Base-by-base conservation (phyloP, 352 stramenopile genomes). In the Porosira glacialis region DNA sequence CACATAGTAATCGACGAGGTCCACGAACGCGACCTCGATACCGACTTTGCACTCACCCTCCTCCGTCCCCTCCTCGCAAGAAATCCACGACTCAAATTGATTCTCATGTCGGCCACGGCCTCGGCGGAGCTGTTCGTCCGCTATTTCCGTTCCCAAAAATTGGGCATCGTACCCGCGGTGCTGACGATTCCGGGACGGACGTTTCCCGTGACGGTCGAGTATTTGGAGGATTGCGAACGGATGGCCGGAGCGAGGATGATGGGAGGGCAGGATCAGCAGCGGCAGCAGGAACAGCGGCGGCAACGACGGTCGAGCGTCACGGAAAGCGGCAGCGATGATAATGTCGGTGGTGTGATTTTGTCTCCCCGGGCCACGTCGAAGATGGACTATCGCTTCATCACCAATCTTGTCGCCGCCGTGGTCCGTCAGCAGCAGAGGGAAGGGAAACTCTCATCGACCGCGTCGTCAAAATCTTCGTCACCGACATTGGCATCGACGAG, bases 21-120 rank as follows among this genome's bases (percentile, higher is more conserved):
- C 1, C 58, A 66, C 13, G 58, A 66, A 30, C 19, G 58, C 0
- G 96, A 93, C 52, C 67, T 97, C 19, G 90, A 97, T 74, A 96
- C 90, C 11, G 94, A 98, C 81, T 81, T 96, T 27, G 61, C 98
- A 56, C 85, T 98, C 7, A 93, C 95, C 6, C 57, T 98, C 15
- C 85, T 98, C 27, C 97, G 59, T 21, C 58, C 70, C 28, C 19
- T 76, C 10, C 24, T 76, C 2, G n/a, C 31, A 7, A 31, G 41
- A 22, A 57, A 59, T 15, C 50, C 58, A 27, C 58, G 66, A 7
- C 81, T 98, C 31, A 83, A 93, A 19, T 84, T 97, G 24, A 78
- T 94, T 33, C 75, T 91, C 3, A 89, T 80, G 52, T 88, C 72
- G 55, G 86, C 86, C 7, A 91, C 82, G 0, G 78, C 90, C 17